Base-by-base conservation (phyloP, 257 asterid genomes). In the Jaltomata sinuosa region DNA sequence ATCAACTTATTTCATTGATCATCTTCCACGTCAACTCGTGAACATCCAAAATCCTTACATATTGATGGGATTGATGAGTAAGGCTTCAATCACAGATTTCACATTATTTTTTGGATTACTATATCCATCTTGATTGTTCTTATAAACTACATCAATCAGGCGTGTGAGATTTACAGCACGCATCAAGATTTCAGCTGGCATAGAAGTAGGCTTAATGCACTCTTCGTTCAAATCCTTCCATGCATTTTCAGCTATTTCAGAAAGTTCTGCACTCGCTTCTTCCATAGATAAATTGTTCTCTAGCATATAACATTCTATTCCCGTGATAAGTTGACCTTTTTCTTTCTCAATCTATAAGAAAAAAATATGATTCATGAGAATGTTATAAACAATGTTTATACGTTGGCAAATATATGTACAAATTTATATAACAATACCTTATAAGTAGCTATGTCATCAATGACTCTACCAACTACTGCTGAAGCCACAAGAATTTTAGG, bases 141-240 rank as follows among this genome's bases (percentile, higher is more conserved):
- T 87, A 52, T 90, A 91, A 38, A 79, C 81, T 2, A 90, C 91
- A 18, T 89, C 91, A 0, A 88, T 85, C 45, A 91, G 15, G 5
- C 91, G 84, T 2, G 90, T 79, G 18, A 88, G 83, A 64, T 89
- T 87, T 18, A 91, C 38, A 15, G 89, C 32, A 15, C 80, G 69
- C 80, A 64, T 65, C 19, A 88, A 49, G 11, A 89, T 76, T 32
- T 86, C 86, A 84, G 19, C 64, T 0, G 88, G 36, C 16, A 83
- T 84, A 4, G 80, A 14, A 2, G 84, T 65, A 11, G 87, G 87
- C 82, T 72, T 84, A 8, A 79, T 47, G 16, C 40, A 71, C 32
- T 91, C 96, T 18, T 84, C 89, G 62, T 91, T 92, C 0, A 89
- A 85, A 34, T 88, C 93, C 69, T 90, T 91, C 96, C 96, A 92